These are phyloP conservation scores for Stachybotrys chlorohalonatus DNA, from an alignment of 2,329 filamentous ascomycete genomes.

Conservation along the genomic window DNA sequence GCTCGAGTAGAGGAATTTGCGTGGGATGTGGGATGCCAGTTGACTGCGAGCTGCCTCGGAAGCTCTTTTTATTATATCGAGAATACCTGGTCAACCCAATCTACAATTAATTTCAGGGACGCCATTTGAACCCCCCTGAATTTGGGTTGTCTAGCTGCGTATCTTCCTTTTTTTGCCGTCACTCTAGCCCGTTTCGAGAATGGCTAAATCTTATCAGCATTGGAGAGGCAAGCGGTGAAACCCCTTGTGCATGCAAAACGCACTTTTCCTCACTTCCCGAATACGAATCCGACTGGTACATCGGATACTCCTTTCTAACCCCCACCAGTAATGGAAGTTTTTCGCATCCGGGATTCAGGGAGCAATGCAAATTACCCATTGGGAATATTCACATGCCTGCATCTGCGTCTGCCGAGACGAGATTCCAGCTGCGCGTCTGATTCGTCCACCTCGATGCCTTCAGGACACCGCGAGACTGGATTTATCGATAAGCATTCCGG, in stretches of 20 bases:
- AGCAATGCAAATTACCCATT: not conserved
- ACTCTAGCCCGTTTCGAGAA: not conserved
- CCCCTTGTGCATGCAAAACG: not conserved
- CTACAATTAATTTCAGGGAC: conserved; percentile 15
- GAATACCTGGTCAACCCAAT: conserved; percentile 13
- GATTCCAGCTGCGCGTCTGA: too few species aligned
- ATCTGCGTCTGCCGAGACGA: not conserved
- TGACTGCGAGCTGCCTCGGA: not conserved
- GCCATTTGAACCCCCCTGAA: not conserved
- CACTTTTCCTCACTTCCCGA: not conserved
- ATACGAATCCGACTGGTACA: not conserved
- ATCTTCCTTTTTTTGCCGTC: not conserved
- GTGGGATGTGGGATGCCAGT: not conserved
- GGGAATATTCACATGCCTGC: not conserved
- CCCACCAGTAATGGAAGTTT: not conserved
- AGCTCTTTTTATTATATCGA: not conserved
- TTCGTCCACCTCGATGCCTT: too few species aligned
- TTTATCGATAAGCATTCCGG: not conserved
- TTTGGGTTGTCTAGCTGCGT: not conserved
- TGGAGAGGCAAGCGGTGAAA: not conserved
- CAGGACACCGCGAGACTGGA: too few species aligned
- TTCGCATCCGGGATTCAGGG: not conserved
- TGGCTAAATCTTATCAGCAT: not conserved
- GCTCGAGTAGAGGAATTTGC: not conserved
- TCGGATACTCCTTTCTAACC: not conserved